These are phyloP conservation scores for Diaporthe aspalathi DNA, from an alignment of 2,329 filamentous ascomycete genomes.

Conservation along the genomic window DNA sequence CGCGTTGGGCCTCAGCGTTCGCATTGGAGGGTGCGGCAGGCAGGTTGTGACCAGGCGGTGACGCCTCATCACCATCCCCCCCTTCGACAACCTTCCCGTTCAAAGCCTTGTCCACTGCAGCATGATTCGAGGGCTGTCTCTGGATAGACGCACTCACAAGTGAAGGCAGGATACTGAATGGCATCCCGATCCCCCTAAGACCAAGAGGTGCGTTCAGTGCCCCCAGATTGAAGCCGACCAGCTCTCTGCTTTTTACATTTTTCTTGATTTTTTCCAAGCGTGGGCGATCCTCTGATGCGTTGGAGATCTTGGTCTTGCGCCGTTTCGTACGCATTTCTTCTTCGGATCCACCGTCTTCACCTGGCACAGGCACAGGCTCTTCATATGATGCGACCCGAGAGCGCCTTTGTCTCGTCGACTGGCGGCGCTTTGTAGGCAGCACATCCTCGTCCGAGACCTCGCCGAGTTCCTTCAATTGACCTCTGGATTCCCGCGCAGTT, in stretches of 20 bases:
- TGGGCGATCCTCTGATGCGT: constrained; percentile 41
- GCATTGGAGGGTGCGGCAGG: background rate
- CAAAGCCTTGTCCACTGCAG: background rate
- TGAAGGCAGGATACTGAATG: constrained; percentile 38
- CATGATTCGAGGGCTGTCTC: background rate
- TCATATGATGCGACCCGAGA: background rate
- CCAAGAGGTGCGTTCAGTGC: constrained; percentile 32
- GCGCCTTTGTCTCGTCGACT: constrained; percentile 8
- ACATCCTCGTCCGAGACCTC: constrained; percentile 5
- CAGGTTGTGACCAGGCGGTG: too few species aligned
- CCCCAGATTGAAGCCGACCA: constrained; percentile 53
- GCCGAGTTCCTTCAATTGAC: background rate
- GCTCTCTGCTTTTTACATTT: constrained; percentile 59
- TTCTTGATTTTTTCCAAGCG: constrained; percentile 56
- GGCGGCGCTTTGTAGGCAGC: constrained; percentile 11
- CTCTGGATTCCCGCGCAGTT: constrained; percentile 5
- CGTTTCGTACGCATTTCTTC: constrained; percentile 28
- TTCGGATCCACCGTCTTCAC: constrained; percentile 40
- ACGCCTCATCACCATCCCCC: background rate
- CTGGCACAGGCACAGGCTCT: background rate
- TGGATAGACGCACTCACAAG: constrained; percentile 30
- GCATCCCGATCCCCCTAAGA: constrained; percentile 37
- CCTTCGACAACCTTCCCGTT: background rate
- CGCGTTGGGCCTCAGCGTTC: background rate
- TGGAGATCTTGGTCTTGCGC: constrained; percentile 3